phyloP scores from a whole-genome alignment of 2,329 filamentous ascomycete species.

The Diaporthe velutina region DNA sequence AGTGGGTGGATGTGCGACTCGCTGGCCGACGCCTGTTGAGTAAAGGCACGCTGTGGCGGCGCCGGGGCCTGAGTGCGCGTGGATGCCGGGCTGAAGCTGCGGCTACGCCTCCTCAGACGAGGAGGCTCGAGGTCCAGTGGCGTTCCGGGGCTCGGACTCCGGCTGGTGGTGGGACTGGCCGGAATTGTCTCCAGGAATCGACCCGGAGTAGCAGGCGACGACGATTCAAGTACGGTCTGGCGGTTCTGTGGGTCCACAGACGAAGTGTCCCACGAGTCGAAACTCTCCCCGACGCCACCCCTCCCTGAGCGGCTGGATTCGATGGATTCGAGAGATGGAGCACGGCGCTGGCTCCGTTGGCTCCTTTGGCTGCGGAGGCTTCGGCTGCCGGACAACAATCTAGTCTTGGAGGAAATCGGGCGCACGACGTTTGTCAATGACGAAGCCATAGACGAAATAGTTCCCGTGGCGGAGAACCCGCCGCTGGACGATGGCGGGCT shows the following conservation, averaged over 20 bases:
- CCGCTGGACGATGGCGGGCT: slow-evolving; percentile 60
- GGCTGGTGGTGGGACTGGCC: slow-evolving; percentile 72
- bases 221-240: slow-evolving; percentile 67
- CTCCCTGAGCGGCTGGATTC: slow-evolving; percentile 50
- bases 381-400: slow-evolving; percentile 61
- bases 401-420: slow-evolving; percentile 69
- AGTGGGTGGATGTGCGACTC: slow-evolving; percentile 83
- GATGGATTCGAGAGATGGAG: slow-evolving; percentile 63
- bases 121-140: slow-evolving; percentile 69
- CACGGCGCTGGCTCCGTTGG: slow-evolving; percentile 49
- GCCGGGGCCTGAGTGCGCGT: slow-evolving; percentile 48
- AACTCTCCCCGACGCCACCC: slow-evolving; percentile 67
- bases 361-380: slow-evolving; percentile 42
- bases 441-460: slow-evolving; percentile 61
- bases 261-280: slow-evolving; percentile 83
- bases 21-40: slow-evolving; percentile 54
- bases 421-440: slow-evolving; percentile 63
- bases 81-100: slow-evolving; percentile 64
- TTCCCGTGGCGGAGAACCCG: slow-evolving; percentile 59
- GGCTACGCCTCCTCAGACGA: slow-evolving; percentile 54
- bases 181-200: slow-evolving; percentile 79
- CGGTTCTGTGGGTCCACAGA: slow-evolving; percentile 73
- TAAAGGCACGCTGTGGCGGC: slow-evolving; percentile 47
- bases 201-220: slow-evolving; percentile 56
- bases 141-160: slow-evolving; percentile 73